A percentile compares a stretch with the other conserved stretches of the same genome.
These are phyloP conservation scores for Lupinus albus DNA, from an alignment of 306 rosid species.

Conservation along the genomic window DNA sequence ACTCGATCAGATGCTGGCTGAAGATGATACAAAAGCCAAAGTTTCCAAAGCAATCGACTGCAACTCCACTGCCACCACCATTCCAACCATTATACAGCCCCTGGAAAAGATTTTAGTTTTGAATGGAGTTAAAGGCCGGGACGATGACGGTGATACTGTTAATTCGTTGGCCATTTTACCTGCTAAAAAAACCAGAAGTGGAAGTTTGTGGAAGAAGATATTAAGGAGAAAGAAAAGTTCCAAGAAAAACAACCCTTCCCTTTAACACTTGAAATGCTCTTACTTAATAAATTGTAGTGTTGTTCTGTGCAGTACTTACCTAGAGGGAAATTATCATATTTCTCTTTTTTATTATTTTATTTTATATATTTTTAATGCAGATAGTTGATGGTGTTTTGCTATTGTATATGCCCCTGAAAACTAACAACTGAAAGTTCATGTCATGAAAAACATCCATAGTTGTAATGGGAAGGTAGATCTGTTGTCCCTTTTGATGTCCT, in stretches of 20 bases:
- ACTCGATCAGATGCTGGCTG: constrained; percentile 76
- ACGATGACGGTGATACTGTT: constrained; percentile 34
- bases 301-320: constrained; percentile 33
- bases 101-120: constrained; percentile 52
- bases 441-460: constrained; percentile 8
- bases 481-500: too few species aligned
- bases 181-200: constrained; percentile 52
- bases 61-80: constrained; percentile 34
- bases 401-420: constrained; percentile 37
- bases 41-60: constrained; percentile 42
- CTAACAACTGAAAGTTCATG: constrained; percentile 32
- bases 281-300: constrained; percentile 23
- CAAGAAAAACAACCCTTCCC: constrained; percentile 51
- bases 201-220: constrained; percentile 70
- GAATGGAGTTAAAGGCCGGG: constrained; percentile 41
- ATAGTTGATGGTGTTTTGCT: constrained; percentile 33
- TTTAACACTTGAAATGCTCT: constrained; percentile 46
- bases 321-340: constrained; percentile 5
- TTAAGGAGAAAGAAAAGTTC: constrained; percentile 68
- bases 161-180: constrained; percentile 66
- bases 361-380: not conserved
- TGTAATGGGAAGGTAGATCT: too few species aligned
- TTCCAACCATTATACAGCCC: constrained; percentile 42
- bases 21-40: constrained; percentile 55
- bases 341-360: not conserved